phyloP scores from a whole-genome alignment of 257 asterid species.

The Salvia splendens region DNA sequence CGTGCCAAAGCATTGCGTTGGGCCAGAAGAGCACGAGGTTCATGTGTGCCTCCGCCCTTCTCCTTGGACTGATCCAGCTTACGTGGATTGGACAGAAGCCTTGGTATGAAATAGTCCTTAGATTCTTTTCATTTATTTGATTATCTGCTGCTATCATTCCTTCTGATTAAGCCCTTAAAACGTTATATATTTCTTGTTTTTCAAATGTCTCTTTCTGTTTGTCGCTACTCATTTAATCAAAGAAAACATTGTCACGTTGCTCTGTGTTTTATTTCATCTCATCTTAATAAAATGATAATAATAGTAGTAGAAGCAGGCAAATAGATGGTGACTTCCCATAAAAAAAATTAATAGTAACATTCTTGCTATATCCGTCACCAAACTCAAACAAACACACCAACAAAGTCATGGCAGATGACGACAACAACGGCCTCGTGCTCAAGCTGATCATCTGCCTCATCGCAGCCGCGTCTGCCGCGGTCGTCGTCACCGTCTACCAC shows the following conservation, averaged over 20 bases:
- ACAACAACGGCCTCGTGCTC: slow-evolving; percentile 11
- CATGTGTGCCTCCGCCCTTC: slow-evolving; percentile 37
- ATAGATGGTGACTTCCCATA: slow-evolving; percentile 13
- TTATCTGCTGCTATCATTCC: slow-evolving; percentile 16
- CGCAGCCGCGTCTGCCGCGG: slow-evolving; percentile 27
- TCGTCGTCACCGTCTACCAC: slow-evolving; percentile 31
- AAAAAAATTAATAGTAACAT: background rate
- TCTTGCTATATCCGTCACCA: slow-evolving; percentile 30
- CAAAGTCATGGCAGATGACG: slow-evolving; percentile 19
- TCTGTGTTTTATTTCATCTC: background rate
- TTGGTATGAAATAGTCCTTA: slow-evolving; percentile 27
- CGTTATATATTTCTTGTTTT: background rate
- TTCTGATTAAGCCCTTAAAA: slow-evolving; percentile 2
- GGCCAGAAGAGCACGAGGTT: slow-evolving; percentile 37
- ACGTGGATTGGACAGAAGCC: slow-evolving; percentile 33
- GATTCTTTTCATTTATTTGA: slow-evolving; percentile 21
- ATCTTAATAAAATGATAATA: background rate
- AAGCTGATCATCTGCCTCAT: slow-evolving; percentile 33
- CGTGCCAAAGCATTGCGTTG: slow-evolving; percentile 33
- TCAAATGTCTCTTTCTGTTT: background rate
- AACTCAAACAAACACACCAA: background rate
- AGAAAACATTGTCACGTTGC: too few relatives aligned
- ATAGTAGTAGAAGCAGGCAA: background rate
- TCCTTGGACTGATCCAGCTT: slow-evolving; percentile 34
- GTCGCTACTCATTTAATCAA: background rate